Percentiles rank a stretch among this genome's conserved stretches.
phyloP scores from a whole-genome alignment of 2,329 filamentous ascomycete genomes.

The Hysterium pulicare region DNA sequence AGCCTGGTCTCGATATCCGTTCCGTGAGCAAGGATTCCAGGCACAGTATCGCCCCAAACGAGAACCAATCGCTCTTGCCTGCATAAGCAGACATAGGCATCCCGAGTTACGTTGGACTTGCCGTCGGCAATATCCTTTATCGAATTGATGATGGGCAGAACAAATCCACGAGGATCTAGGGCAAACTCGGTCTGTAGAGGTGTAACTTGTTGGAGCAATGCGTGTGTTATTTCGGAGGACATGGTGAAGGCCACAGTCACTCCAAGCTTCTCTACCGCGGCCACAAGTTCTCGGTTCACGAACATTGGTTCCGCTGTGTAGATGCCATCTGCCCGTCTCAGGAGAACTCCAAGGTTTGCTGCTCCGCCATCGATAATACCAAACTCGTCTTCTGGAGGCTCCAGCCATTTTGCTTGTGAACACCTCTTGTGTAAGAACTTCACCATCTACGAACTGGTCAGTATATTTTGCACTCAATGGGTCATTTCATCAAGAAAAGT shows the following conservation, averaged over 20 bases:
- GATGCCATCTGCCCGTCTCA: conserved; percentile 64
- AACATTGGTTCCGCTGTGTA: conserved; percentile 57
- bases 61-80: conserved; percentile 67
- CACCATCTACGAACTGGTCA: conserved; percentile 19
- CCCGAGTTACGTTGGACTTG: conserved; percentile 55
- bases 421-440: conserved; percentile 25
- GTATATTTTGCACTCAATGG: background rate
- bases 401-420: conserved; percentile 25
- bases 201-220: conserved; percentile 42
- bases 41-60: conserved; percentile 76
- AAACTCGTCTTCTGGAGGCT: conserved; percentile 24
- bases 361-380: conserved; percentile 19
- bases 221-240: conserved; percentile 47
- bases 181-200: conserved; percentile 43
- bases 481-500: background rate
- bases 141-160: conserved; percentile 47
- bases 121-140: conserved; percentile 37
- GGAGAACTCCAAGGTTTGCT: conserved; percentile 56
- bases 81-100: conserved; percentile 78
- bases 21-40: conserved; percentile 66
- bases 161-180: conserved; percentile 36
- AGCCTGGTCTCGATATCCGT: conserved; percentile 71
- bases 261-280: conserved; percentile 45
- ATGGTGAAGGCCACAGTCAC: conserved; percentile 49
- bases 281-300: conserved; percentile 38